These are phyloP conservation scores for Amylostereum areolatum DNA, from an alignment of 1,284 basidiomycete species.

Conservation along the genomic window DNA sequence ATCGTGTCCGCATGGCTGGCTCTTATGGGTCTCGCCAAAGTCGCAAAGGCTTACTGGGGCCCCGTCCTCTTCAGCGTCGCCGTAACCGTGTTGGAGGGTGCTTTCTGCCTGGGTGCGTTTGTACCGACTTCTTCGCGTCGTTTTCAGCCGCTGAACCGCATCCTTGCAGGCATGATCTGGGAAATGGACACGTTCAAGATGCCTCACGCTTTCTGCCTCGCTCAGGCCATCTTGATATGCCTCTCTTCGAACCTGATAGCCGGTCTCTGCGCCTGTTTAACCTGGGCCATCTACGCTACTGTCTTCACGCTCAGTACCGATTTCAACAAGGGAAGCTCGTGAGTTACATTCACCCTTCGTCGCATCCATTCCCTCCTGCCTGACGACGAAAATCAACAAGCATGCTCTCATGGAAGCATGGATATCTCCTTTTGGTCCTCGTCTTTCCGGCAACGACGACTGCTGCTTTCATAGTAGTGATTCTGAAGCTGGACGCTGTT, in stretches of 20 bases:
- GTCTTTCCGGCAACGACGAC: slow-evolving; percentile 43
- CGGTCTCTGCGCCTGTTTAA: slow-evolving; percentile 43
- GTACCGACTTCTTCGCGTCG: background rate
- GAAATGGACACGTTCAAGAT: slow-evolving; percentile 53
- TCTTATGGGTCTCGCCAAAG: slow-evolving; percentile 35
- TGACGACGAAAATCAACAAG: slow-evolving; percentile 11
- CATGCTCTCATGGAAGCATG: slow-evolving; percentile 25
- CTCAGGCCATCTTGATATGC: slow-evolving; percentile 42
- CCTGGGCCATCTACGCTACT: slow-evolving; percentile 39
- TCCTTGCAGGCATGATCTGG: slow-evolving; percentile 50
- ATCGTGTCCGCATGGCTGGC: slow-evolving; percentile 28
- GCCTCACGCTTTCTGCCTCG: slow-evolving; percentile 50
- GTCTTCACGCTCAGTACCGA: slow-evolving; percentile 24
- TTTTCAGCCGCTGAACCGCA: background rate
- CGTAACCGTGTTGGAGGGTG: slow-evolving; percentile 40
- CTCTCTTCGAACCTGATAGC: slow-evolving; percentile 43
- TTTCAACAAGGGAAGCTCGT: slow-evolving; percentile 31
- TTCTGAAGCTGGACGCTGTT: slow-evolving; percentile 38
- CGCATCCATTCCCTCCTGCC: slow-evolving; percentile 23
- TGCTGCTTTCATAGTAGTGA: slow-evolving; percentile 34
- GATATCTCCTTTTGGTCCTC: slow-evolving; percentile 35
- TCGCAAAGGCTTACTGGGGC: slow-evolving; percentile 35
- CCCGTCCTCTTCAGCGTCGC: slow-evolving; percentile 39
- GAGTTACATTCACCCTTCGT: slow-evolving; percentile 22
- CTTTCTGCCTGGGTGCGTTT: slow-evolving; percentile 36